phyloP scores from a whole-genome alignment of 495 filamentous ascomycete genomes.

The Hamigera avellanea region DNA sequence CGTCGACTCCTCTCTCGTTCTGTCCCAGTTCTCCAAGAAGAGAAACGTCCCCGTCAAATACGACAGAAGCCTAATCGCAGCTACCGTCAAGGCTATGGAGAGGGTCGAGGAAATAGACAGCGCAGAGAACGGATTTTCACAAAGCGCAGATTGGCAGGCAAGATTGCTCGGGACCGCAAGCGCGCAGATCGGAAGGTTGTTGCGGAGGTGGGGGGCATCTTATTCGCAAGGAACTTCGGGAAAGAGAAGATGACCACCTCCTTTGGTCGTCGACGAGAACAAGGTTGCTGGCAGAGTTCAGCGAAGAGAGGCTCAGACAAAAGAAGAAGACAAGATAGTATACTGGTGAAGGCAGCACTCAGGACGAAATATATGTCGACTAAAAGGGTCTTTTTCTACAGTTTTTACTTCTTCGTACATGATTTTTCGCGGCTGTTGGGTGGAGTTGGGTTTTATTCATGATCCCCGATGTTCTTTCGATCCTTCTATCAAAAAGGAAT shows the following conservation, averaged over 20 bases:
- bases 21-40: slow-evolving; percentile 80
- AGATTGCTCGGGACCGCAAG: slow-evolving; percentile 61
- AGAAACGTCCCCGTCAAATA: slow-evolving; percentile 93
- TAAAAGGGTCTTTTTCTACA: slow-evolving; percentile 23
- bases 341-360: slow-evolving; percentile 58
- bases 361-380: slow-evolving; percentile 63
- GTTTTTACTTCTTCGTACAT: slow-evolving; percentile 1
- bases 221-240: slow-evolving; percentile 36
- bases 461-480: too few species aligned
- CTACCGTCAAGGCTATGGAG: slow-evolving; percentile 85
- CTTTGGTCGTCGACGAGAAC: slow-evolving; percentile 27
- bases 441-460: slow-evolving; percentile 11
- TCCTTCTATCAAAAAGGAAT: too few species aligned
- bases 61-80: slow-evolving; percentile 77
- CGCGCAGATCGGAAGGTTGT: slow-evolving; percentile 77
- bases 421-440: slow-evolving; percentile 6
- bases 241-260: slow-evolving; percentile 30
- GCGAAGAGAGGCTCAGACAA: slow-evolving; percentile 46
- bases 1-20: slow-evolving; percentile 84
- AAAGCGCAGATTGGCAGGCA: slow-evolving; percentile 83
- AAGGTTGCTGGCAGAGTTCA: slow-evolving; percentile 21
- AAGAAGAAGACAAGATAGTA: slow-evolving; percentile 47
- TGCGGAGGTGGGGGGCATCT: slow-evolving; percentile 84
- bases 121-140: slow-evolving; percentile 83
- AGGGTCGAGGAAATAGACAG: slow-evolving; percentile 76